Conservation (phyloP, 2,329 filamentous ascomycete species). For the Ceratocystis variospora region DNA sequence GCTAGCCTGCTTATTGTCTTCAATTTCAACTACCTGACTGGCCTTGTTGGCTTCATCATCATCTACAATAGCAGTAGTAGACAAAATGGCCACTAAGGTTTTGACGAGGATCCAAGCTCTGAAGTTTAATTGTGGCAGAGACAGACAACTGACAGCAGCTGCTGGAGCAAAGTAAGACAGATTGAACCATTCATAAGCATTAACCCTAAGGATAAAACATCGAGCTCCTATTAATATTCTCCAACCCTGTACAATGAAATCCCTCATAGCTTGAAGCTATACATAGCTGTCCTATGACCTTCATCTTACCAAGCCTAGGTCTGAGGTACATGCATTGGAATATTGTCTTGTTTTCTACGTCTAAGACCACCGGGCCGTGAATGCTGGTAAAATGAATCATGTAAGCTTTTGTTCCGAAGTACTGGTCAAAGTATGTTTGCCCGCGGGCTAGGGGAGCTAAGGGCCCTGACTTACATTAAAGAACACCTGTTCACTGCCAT, state of each 20-base stretch:
- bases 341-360: not conserved
- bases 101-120: not conserved
- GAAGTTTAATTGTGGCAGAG: conserved; percentile 4
- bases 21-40: not conserved
- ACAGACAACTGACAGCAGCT: not conserved
- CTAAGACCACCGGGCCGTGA: conserved; percentile 3
- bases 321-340: not conserved
- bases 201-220: not conserved
- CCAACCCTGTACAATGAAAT: not conserved
- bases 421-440: no score
- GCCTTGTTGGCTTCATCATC: not conserved
- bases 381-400: conserved; percentile 1
- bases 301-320: not conserved
- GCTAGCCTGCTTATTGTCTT: not conserved
- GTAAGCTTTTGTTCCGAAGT: not conserved
- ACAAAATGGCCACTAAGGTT: not conserved
- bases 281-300: not conserved
- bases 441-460: no score
- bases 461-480: conserved; percentile 12
- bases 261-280: no score
- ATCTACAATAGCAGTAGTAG: not conserved
- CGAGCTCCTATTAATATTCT: not conserved
- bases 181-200: no score
- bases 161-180: accelerated
- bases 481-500: conserved; percentile 15